Base-by-base conservation (phyloP, 1,284 basidiomycete species). In the Tilletia horrida region DNA sequence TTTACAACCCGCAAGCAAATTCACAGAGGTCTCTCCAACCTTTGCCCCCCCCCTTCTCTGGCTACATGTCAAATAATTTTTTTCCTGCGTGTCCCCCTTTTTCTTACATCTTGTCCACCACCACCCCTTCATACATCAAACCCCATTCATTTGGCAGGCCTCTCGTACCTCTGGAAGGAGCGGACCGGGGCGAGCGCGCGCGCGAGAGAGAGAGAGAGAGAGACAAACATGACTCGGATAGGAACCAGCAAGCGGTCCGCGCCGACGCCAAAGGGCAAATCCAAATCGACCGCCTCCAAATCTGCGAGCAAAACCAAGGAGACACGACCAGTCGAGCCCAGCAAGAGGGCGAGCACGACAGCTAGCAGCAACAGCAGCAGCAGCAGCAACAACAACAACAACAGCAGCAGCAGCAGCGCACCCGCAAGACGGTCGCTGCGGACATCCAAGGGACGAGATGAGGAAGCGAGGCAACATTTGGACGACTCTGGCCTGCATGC, bases 231-330 rank as follows among this genome's bases (percentile, higher is more conserved):
- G 50, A 52, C 50, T 13, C 18, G 50, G 13, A 52, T 21, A n/a
- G 50, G 50, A 52, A 52, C 50, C n/a, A 52, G 50, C 50, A 23
- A 27, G 27, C 50, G 50, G 13, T 52, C 50, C 13, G 50, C 50
- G 21, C 50, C 50, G n/a, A 23, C n/a, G 16, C n/a, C n/a, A 52
- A 52, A 27, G 21, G 21, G 21, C 50, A 52, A 52, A 14, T 21
- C 50, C 3, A 52, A 52, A 9, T 52, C 50, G 27, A 25, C 50
- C 3, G 25, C 23, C 23, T 23, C 50, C 16, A 23, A 27, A 27
- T 21, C 50, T 21, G 50, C 50, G 23, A 25, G 23, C 50, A 52
- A 52, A 14, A 21, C 50, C 2, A 52, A 52, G 14, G 50, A 48
- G 23, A 25, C n/a, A 14, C 18, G 23, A 48, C 47, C 47, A 48